These are phyloP conservation scores for Acanthamoeba culbertsoni DNA, from an alignment of 208 protist genomes.

Conservation along the genomic window DNA sequence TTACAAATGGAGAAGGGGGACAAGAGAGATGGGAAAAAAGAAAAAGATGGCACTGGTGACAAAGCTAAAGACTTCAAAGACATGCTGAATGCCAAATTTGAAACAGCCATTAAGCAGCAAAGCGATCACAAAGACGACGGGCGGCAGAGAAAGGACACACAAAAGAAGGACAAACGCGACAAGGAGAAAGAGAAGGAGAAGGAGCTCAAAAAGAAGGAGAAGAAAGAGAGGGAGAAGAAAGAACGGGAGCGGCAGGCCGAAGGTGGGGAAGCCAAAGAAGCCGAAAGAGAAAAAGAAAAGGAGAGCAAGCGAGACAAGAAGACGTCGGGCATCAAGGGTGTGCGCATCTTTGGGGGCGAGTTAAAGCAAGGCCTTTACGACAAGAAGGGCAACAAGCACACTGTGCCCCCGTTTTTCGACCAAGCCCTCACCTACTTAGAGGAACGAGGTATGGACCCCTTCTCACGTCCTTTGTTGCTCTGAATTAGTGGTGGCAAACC, in stretches of 20 bases:
- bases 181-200: not conserved
- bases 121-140: constrained; percentile 92
- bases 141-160: not conserved
- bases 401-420: constrained; percentile 24
- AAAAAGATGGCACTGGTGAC: not conserved
- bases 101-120: not conserved
- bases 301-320: not conserved
- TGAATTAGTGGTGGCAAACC: not conserved
- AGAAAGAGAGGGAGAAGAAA: not conserved
- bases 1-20: not conserved
- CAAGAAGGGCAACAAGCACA: constrained; percentile 8
- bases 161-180: not conserved
- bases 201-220: not conserved
- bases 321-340: not conserved
- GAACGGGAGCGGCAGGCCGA: not conserved
- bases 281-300: constrained; percentile 4
- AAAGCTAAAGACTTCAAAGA: not conserved
- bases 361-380: constrained; percentile 26
- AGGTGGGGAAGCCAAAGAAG: not conserved
- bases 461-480: not conserved
- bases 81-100: constrained; percentile 5
- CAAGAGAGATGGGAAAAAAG: not conserved
- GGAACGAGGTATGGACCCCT: not conserved
- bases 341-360: not conserved
- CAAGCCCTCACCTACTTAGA: not conserved